These are phyloP conservation scores for Serendipita vermifera DNA, from an alignment of 768 basidiomycete genomes.

Conservation along the genomic window DNA sequence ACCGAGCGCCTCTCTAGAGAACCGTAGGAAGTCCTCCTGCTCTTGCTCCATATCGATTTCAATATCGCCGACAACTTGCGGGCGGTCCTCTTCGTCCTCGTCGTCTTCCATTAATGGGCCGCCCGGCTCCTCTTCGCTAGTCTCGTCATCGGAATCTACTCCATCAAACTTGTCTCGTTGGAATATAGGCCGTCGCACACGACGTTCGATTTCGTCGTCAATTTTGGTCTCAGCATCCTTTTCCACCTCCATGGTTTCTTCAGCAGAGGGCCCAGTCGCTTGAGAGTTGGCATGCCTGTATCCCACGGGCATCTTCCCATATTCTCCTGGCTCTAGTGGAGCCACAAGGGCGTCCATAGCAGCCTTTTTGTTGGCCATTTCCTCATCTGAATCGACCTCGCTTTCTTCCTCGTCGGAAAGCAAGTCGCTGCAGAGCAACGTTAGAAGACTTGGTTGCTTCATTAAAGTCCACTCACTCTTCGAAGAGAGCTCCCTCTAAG, in stretches of 20 bases:
- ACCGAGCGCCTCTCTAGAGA: conserved; percentile 83
- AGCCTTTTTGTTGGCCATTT: conserved; percentile 36
- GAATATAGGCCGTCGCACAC: conserved; percentile 65
- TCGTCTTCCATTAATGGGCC: conserved; percentile 30
- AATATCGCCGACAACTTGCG: conserved; percentile 68
- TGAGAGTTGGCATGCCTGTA: conserved; percentile 55
- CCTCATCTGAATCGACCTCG: conserved; percentile 20
- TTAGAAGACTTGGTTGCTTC: conserved; percentile 32
- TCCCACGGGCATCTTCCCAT: conserved; percentile 72
- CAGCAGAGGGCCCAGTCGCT: conserved; percentile 37
- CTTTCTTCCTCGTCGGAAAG: conserved; percentile 33
- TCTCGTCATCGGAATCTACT: conserved; percentile 82
- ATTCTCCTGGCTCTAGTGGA: conserved; percentile 64
- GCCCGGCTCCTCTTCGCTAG: conserved; percentile 43
- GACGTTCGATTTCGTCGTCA: conserved; percentile 17
- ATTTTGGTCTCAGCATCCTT: conserved; percentile 2
- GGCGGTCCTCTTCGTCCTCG: conserved; percentile 69
- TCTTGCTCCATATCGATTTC: conserved; percentile 90
- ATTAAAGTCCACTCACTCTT: conserved; percentile 51
- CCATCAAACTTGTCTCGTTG: conserved; percentile 81
- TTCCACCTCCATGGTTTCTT: conserved; percentile 32
- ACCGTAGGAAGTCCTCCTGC: conserved; percentile 88
- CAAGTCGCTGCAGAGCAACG: conserved; percentile 22
- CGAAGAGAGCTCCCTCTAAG: conserved; percentile 76
- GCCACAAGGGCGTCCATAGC: conserved; percentile 76